These are phyloP conservation scores for Phytophthora pisi DNA, from an alignment of 352 stramenopile genomes.

Conservation along the genomic window DNA sequence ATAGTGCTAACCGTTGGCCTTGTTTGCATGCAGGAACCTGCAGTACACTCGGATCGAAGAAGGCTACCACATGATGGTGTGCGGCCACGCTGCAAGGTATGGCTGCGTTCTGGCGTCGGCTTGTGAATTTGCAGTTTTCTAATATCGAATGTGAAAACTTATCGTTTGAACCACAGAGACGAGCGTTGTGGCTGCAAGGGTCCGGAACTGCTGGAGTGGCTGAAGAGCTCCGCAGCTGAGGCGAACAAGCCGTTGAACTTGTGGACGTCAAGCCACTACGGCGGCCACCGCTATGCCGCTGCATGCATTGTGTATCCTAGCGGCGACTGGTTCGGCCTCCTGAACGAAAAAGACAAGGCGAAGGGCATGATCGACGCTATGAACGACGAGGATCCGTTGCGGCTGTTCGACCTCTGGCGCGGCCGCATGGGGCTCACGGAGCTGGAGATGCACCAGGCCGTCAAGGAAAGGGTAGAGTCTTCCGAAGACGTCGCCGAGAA, in stretches of 20 bases:
- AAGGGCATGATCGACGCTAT: conserved; percentile 49
- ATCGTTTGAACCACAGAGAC: conserved; percentile 38
- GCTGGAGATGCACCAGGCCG: conserved; percentile 52
- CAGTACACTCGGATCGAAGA: conserved; percentile 42
- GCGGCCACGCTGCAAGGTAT: conserved; percentile 54
- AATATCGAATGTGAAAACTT: conserved; percentile 13
- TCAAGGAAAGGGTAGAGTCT: conserved; percentile 35
- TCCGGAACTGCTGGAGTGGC: conserved; percentile 69
- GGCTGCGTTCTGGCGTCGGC: not conserved
- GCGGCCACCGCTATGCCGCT: conserved; percentile 74
- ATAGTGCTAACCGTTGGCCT: conserved; percentile 8
- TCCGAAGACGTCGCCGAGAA: conserved; percentile 21
- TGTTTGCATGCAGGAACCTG: conserved; percentile 39
- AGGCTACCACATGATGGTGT: conserved; percentile 72
- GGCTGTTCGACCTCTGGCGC: conserved; percentile 62
- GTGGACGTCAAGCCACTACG: conserved; percentile 73
- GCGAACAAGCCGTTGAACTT: conserved; percentile 51
- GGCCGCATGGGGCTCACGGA: conserved; percentile 63
- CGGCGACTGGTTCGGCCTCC: conserved; percentile 76
- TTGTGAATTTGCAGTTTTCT: conserved; percentile 1
- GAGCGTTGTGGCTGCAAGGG: conserved; percentile 77
- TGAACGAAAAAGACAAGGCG: conserved; percentile 64
- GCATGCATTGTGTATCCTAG: conserved; percentile 78
- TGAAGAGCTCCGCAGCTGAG: conserved; percentile 42
- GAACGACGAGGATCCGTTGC: conserved; percentile 47